A percentile compares a stretch with the other conserved stretches of the same genome.
Conservation (phyloP, 1,284 basidiomycete species). For the Porodaedalea pini region DNA sequence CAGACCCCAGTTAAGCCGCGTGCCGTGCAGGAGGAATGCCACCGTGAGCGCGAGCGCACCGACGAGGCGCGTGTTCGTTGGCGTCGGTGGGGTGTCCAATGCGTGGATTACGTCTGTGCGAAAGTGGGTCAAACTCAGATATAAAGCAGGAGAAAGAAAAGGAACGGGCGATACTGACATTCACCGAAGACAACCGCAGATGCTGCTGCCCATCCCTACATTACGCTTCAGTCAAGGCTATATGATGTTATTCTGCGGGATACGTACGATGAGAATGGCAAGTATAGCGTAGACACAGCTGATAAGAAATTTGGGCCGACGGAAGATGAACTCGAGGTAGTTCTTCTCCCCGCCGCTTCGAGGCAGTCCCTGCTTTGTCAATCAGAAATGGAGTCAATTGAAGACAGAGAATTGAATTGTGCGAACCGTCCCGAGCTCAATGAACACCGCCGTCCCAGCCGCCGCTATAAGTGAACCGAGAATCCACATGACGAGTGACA, state of each 20-base stretch:
- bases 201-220: conserved; percentile 51
- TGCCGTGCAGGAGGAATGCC: conserved; percentile 56
- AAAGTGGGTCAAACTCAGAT: background rate
- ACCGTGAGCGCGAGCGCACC: conserved; percentile 57
- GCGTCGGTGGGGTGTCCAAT: conserved; percentile 40
- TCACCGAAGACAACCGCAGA: conserved; percentile 62
- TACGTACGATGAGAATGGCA: conserved; percentile 53
- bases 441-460: conserved; percentile 64
- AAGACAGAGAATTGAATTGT: conserved; percentile 17
- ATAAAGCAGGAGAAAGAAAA: background rate
- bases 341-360: conserved; percentile 70
- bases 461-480: conserved; percentile 60
- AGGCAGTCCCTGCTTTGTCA: conserved; percentile 47
- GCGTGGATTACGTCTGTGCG: conserved; percentile 55
- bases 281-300: conserved; percentile 61
- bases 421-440: conserved; percentile 70
- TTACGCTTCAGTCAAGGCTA: conserved; percentile 23
- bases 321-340: conserved; percentile 70
- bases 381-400: background rate
- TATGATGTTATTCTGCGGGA: conserved; percentile 20
- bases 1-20: conserved; percentile 52
- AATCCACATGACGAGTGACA: conserved; percentile 67
- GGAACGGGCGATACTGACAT: conserved; percentile 39
- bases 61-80: conserved; percentile 45
- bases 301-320: conserved; percentile 55